Percentiles rank a stretch among this genome's conserved stretches.
Conservation (phyloP, 345 rosid species). For the Durio zibethinus region DNA sequence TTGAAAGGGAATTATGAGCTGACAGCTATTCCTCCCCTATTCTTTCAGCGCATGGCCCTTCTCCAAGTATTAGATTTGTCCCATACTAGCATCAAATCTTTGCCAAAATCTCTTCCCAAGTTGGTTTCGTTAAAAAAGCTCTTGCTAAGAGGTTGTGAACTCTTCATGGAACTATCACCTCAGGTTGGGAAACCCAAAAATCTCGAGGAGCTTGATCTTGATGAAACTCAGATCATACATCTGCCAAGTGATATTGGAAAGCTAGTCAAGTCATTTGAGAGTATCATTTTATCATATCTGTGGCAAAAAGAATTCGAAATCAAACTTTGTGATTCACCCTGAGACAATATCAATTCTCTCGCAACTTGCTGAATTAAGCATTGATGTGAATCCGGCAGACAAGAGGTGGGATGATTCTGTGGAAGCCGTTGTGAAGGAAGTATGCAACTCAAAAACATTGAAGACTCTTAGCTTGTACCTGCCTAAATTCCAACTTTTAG, state of each 20-base stretch:
- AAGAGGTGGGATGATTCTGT: conserved; percentile 18
- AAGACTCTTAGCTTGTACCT: conserved; percentile 11
- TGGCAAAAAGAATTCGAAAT: background rate
- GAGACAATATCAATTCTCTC: conserved; percentile 5
- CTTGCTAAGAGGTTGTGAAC: conserved; percentile 14
- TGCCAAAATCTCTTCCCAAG: conserved; percentile 22
- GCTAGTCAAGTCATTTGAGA: background rate
- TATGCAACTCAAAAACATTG: conserved; percentile 2
- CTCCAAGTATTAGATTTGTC: conserved; percentile 26
- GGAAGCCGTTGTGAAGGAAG: conserved; percentile 6
- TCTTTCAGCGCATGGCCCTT: conserved; percentile 20
- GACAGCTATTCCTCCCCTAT: conserved; percentile 19
- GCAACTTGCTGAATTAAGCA: background rate
- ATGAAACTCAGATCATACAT: conserved; percentile 10
- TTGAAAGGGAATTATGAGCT: conserved; percentile 21
- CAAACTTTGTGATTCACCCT: background rate
- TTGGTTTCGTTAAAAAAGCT: conserved; percentile 21
- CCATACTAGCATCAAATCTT: conserved; percentile 26
- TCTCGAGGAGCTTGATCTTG: conserved; percentile 26
- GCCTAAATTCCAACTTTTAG: conserved; percentile 13
- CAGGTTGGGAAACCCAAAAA: conserved; percentile 21
- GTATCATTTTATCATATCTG: conserved; percentile 10
- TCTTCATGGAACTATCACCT: conserved; percentile 18
- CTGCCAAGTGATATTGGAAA: conserved; percentile 10
- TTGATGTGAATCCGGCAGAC: conserved; percentile 16